Evolutionary conservation across 2,329 filamentous ascomycete species (phyloP).

Genomic region (Didymellaceae sp.): DNA sequence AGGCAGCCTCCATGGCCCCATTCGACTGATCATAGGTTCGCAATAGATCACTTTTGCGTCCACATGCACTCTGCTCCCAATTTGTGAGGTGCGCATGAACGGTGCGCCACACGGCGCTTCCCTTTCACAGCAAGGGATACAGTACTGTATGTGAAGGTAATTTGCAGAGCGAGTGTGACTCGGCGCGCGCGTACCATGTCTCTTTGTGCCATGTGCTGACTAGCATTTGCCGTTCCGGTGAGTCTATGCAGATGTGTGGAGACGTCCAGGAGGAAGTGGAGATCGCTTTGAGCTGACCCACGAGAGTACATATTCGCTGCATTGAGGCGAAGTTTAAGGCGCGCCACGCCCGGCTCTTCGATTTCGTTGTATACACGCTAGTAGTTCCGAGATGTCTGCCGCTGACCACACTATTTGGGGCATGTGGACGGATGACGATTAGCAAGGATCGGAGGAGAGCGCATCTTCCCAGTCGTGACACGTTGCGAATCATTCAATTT

Average conservation of each 20-base stretch:
- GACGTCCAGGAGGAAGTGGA: background rate
- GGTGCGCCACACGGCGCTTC: too few relatives aligned
- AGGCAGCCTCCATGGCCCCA: background rate
- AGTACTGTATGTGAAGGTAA: too few relatives aligned
- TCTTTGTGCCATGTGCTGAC: too few relatives aligned
- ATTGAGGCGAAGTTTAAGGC: background rate
- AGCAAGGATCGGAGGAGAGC: slow-evolving; percentile 1
- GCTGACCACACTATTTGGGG: background rate
- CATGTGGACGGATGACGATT: background rate
- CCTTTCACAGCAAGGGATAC: too few relatives aligned
- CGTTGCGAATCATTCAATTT: background rate
- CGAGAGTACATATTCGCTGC: background rate
- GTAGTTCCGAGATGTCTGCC: background rate
- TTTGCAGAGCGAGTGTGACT: too few relatives aligned
- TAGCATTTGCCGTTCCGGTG: background rate
- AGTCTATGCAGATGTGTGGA: background rate
- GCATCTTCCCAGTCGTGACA: slow-evolving; percentile 1
- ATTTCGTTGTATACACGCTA: background rate
- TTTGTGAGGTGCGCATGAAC: background rate
- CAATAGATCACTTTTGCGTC: background rate
- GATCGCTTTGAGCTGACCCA: background rate
- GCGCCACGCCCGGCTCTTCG: background rate
- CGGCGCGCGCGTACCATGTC: too few relatives aligned
- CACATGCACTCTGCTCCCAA: background rate
- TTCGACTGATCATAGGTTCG: background rate